These are phyloP conservation scores for Fusarium sp. DNA, from an alignment of 2,329 filamentous ascomycete species.

Conservation along the genomic window DNA sequence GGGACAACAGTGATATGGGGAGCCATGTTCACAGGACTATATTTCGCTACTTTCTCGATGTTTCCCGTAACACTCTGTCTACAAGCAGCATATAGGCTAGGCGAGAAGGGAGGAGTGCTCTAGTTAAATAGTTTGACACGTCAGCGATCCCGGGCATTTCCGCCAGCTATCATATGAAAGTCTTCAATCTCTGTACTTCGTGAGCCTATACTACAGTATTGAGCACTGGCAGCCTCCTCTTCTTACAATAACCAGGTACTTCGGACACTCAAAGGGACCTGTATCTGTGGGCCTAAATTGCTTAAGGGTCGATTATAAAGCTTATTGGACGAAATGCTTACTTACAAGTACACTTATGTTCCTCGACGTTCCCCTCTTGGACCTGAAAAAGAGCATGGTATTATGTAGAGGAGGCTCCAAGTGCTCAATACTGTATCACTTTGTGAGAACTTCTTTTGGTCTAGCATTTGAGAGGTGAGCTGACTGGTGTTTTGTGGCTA, in stretches of 20 bases:
- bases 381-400: too few relatives aligned
- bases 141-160: too few relatives aligned
- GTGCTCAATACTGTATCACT: neutral
- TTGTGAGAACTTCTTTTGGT: neutral
- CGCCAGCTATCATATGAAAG: too few relatives aligned
- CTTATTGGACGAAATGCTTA: too few relatives aligned
- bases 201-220: neutral
- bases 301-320: neutral
- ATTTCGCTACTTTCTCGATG: neutral
- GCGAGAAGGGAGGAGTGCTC: neutral
- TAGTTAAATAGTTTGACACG: neutral
- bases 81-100: neutral
- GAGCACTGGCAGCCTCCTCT: neutral
- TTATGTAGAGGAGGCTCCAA: too few relatives aligned
- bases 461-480: neutral
- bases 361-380: too few relatives aligned
- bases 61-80: neutral
- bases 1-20: conserved; percentile 44
- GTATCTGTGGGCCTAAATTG: neutral
- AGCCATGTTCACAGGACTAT: conserved; percentile 31
- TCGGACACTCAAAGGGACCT: neutral
- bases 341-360: too few relatives aligned
- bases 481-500: neutral
- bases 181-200: neutral
- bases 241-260: neutral